Conservation (phyloP, 1,284 basidiomycete genomes). For the Melampsora occidentalis region DNA sequence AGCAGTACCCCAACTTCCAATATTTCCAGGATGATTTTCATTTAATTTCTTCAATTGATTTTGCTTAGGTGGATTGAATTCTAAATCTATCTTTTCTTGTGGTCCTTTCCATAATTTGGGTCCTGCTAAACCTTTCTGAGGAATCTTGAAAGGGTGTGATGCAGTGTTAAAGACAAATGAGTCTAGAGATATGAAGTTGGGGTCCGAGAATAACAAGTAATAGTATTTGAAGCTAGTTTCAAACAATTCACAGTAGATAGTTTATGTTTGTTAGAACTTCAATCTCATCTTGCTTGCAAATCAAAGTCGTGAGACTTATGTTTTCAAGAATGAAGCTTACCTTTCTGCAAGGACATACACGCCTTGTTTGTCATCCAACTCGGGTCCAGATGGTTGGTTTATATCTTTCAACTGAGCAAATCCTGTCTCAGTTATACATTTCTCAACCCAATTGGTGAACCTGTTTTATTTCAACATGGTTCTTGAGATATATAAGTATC, state of each 20-base stretch:
- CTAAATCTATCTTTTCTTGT: conserved; percentile 4
- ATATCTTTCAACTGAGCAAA: conserved; percentile 57
- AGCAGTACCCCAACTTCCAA: conserved; percentile 17
- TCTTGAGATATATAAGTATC: background rate
- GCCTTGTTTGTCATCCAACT: conserved; percentile 56
- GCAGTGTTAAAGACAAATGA: conserved; percentile 61
- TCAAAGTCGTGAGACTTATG: background rate
- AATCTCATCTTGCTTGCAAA: background rate
- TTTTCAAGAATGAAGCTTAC: conserved; percentile 51
- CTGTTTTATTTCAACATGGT: conserved; percentile 3
- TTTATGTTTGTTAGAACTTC: background rate
- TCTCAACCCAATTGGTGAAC: conserved; percentile 38
- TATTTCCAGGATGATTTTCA: background rate
- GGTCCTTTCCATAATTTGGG: conserved; percentile 19
- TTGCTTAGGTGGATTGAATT: conserved; percentile 25
- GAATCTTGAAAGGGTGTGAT: conserved; percentile 40
- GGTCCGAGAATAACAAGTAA: conserved; percentile 58
- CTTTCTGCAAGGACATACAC: conserved; percentile 61
- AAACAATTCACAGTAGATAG: conserved; percentile 44
- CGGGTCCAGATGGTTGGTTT: conserved; percentile 46
- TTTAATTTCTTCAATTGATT: conserved; percentile 10
- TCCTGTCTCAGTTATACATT: conserved; percentile 33
- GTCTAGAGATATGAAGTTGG: conserved; percentile 60
- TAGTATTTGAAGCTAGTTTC: conserved; percentile 46
- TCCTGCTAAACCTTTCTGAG: conserved; percentile 7